Percentiles rank a stretch among this genome's conserved stretches.
phyloP scores from a whole-genome alignment of 371 early-diverging fungal species.

The Entomophthora muscae region DNA sequence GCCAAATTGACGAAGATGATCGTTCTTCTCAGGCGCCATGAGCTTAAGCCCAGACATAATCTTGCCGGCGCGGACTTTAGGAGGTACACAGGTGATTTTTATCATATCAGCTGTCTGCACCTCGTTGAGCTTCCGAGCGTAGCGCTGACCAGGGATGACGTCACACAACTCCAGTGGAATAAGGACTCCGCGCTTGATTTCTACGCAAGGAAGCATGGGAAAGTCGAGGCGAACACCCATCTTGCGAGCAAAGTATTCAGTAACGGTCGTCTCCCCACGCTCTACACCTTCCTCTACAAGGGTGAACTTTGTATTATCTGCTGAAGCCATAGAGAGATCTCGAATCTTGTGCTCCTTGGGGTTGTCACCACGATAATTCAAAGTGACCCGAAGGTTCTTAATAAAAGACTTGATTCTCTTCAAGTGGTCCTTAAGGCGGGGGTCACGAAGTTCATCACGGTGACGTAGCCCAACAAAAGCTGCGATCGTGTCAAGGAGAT shows the following conservation, averaged over 20 bases:
- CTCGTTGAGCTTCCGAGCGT: conserved; percentile 54
- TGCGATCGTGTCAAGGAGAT: neutral
- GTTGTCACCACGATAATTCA: neutral
- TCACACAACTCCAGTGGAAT: conserved; percentile 82
- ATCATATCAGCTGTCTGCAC: conserved; percentile 83
- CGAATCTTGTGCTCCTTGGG: neutral
- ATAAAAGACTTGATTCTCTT: neutral
- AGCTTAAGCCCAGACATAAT: conserved; percentile 28
- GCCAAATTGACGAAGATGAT: conserved; percentile 39
- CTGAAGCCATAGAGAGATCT: neutral
- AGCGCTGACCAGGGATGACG: conserved; percentile 57
- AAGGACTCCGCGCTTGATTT: conserved; percentile 31
- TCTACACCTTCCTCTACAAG: neutral
- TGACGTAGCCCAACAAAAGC: neutral
- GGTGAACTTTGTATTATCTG: neutral
- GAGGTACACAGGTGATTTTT: conserved; percentile 63
- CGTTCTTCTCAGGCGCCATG: conserved; percentile 27
- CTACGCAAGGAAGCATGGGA: conserved; percentile 69
- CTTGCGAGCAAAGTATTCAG: conserved; percentile 41
- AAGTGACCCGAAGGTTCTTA: neutral
- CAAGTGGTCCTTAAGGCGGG: neutral
- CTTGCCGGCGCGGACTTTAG: conserved; percentile 36
- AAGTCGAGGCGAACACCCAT: conserved; percentile 46
- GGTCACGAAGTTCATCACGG: neutral
- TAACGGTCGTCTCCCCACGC: conserved; percentile 33